These are phyloP conservation scores for Nicotiana otophora DNA, from an alignment of 257 asterid species.

Conservation along the genomic window DNA sequence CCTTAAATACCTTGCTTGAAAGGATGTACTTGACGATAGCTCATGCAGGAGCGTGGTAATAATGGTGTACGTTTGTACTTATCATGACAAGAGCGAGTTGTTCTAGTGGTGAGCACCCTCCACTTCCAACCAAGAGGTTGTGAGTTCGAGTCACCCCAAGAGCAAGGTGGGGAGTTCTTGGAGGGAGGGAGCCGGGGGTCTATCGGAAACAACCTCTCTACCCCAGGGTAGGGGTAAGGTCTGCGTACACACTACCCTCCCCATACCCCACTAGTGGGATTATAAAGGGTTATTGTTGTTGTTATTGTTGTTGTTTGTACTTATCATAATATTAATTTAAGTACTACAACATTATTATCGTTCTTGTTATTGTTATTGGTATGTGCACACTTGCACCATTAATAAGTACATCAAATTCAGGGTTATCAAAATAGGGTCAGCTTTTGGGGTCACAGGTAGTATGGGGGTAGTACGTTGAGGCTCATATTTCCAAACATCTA, in stretches of 20 bases:
- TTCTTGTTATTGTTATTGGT: background rate
- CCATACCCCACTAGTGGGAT: too few relatives aligned
- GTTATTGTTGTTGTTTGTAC: background rate
- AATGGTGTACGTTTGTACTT: background rate
- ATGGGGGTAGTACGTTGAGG: background rate
- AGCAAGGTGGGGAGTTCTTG: too few relatives aligned
- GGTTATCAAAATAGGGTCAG: background rate
- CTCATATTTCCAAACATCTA: background rate
- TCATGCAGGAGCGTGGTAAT: background rate
- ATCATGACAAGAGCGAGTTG: background rate
- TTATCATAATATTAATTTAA: background rate
- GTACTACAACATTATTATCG: too few relatives aligned
- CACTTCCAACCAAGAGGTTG: too few relatives aligned
- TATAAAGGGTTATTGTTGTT: too few relatives aligned
- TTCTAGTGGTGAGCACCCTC: too few relatives aligned
- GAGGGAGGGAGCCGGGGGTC: too few relatives aligned
- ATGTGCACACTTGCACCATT: background rate
- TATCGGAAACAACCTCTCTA: too few relatives aligned
- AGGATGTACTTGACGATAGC: background rate
- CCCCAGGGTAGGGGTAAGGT: too few relatives aligned
- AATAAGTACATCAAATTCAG: background rate
- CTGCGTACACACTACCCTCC: too few relatives aligned
- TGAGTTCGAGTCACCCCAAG: too few relatives aligned
- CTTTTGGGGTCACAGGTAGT: background rate
- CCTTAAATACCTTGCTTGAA: background rate